Evolutionary conservation across 2,329 filamentous ascomycete species (phyloP).

Genomic region (Magnaporthiopsis incrustans): DNA sequence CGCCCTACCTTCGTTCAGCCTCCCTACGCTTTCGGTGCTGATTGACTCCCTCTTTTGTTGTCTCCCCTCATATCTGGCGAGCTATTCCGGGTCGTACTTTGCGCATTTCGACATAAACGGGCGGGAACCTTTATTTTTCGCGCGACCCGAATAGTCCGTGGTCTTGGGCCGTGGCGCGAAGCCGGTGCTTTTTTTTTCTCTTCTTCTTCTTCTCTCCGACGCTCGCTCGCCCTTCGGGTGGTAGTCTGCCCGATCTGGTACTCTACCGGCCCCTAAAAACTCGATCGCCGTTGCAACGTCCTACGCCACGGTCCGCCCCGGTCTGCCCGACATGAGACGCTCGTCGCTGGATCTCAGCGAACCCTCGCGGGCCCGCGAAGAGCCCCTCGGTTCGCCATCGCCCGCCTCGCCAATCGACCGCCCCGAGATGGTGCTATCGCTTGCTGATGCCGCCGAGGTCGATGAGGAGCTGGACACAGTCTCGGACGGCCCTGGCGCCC

Average conservation of each 20-base stretch:
- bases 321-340: conserved; percentile 19
- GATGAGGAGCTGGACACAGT: conserved; percentile 7
- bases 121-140: neutral
- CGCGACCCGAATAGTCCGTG: neutral
- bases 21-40: neutral
- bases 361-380: conserved; percentile 22
- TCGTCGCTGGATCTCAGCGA: conserved; percentile 22
- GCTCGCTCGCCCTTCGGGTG: neutral
- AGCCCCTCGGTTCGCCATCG: conserved; percentile 19
- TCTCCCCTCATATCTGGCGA: neutral
- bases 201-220: neutral
- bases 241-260: neutral
- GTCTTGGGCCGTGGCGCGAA: neutral
- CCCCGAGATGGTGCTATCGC: conserved; percentile 14
- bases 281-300: neutral
- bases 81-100: neutral
- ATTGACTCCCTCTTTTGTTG: neutral
- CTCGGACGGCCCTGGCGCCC: conserved; percentile 14
- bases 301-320: neutral
- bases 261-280: neutral
- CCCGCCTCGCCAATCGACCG: conserved; percentile 13
- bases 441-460: conserved; percentile 16
- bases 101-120: neutral
- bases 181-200: neutral
- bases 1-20: neutral